Base-by-base conservation (phyloP, 352 stramenopile species). In the Globisporangium radiosum region DNA sequence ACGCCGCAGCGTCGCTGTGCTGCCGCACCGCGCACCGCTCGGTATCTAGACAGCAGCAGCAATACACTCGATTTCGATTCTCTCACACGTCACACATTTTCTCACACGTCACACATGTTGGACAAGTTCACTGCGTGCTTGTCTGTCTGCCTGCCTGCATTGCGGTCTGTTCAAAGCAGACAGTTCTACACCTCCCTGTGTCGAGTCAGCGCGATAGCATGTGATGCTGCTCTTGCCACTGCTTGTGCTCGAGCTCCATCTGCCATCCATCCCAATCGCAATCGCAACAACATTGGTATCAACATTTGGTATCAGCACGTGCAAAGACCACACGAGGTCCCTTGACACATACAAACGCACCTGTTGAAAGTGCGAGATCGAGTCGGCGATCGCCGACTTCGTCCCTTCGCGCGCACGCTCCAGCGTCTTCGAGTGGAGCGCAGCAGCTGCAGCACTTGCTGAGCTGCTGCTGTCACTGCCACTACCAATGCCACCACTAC, bases 341-440 rank as follows among this genome's bases (percentile, higher is more conserved):
- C 63, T 25, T 85, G 73, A 76, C 79, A 89, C 47, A 77, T 61
- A 60, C 81, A 76, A 15, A 52, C 87, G 73, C 75, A 86, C 82
- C 78, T 85, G 54, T 40, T 89, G 76, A 9, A 87, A 82, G 17
- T 80, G 75, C 42, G 64, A 74, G 19, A 73, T 66, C 13, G 75
- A 80, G 7, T 87, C 73, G 4, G 67, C 60, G 14, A 89, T 71
- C 8, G 79, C 76, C 39, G 63, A 52, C 15, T 82, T 65, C 8
- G 77, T 85, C 14, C 62, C 55, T 37, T 54, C 51, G 38, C 68
- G 73, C 11, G 72, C 70, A 45, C 72, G 65, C 14, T 72, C 69
- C 1, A 81, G 54, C 8, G 54, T 45, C 59, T 57, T 47, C 15
- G 59, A 61, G 15, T 62, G 57, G 54, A 69, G 17, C 62, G 69